Conservation (phyloP, 805 yeast genomes). For the Danielozyma ontarioensis region DNA sequence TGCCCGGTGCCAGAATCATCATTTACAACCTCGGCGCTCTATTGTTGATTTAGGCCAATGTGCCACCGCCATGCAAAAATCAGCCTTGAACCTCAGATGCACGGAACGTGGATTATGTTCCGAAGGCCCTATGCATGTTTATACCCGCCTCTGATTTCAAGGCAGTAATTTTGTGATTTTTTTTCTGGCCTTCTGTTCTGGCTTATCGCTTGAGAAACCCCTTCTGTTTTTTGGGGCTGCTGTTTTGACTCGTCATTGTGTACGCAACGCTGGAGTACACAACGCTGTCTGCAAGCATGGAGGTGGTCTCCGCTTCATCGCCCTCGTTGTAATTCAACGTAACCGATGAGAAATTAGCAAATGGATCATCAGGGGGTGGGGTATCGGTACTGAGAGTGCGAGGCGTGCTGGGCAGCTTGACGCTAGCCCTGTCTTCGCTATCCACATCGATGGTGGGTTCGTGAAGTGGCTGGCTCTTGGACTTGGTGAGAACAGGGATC, state of each 20-base stretch:
- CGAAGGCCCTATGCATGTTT: no score
- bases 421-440: background rate
- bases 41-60: no score
- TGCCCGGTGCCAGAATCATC: no score
- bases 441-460: no score
- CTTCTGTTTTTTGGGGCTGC: slow-evolving; percentile 19
- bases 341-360: slow-evolving; percentile 78
- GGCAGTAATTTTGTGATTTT: no score
- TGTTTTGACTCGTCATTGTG: slow-evolving; percentile 39
- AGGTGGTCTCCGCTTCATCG: slow-evolving; percentile 18
- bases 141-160: no score
- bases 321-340: slow-evolving; percentile 73
- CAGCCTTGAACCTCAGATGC: no score
- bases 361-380: slow-evolving; percentile 54
- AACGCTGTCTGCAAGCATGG: slow-evolving; percentile 31
- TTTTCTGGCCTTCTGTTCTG: no score
- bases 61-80: no score
- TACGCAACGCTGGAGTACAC: slow-evolving; percentile 54
- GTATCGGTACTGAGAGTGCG: background rate
- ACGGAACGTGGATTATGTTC: no score
- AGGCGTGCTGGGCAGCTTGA: background rate
- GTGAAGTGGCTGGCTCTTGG: slow-evolving; percentile 9
- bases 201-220: slow-evolving; percentile 26
- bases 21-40: no score
- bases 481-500: slow-evolving; percentile 68